Evolutionary conservation across 2,329 filamentous ascomycete species (phyloP).

Genomic region (Microsporum audouinii): DNA sequence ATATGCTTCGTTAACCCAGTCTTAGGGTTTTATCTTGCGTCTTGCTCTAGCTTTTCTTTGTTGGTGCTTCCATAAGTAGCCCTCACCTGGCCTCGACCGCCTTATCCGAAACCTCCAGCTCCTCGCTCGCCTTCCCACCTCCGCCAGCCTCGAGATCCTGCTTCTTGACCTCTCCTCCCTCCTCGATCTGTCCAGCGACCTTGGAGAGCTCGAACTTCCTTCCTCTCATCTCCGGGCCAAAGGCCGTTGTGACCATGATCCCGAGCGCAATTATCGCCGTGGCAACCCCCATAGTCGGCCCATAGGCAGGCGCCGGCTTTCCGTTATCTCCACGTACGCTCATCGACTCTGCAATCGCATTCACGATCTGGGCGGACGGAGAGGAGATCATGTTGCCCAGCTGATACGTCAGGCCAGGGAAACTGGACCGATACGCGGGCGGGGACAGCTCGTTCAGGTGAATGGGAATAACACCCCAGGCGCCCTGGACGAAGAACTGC

Average conservation of each 20-base stretch:
- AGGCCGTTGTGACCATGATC: slow-evolving; percentile 54
- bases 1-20: no score
- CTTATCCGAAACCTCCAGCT: not conserved
- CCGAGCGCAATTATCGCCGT: slow-evolving; percentile 65
- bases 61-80: no score
- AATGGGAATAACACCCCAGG: slow-evolving; percentile 62
- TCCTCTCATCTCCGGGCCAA: slow-evolving; percentile 65
- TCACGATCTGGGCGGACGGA: slow-evolving; percentile 63
- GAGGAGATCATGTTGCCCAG: slow-evolving; percentile 52
- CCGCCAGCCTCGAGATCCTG: not conserved
- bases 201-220: slow-evolving; percentile 54
- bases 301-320: slow-evolving; percentile 55
- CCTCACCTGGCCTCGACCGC: not conserved
- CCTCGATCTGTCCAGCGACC: slow-evolving; percentile 33
- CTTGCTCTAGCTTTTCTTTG: not conserved
- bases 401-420: slow-evolving; percentile 53
- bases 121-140: not conserved
- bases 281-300: slow-evolving; percentile 62
- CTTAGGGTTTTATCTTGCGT: no score
- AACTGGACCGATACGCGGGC: slow-evolving; percentile 50
- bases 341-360: slow-evolving; percentile 56
- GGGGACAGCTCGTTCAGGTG: slow-evolving; percentile 56
- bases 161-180: not conserved
- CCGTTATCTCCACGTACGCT: slow-evolving; percentile 47
- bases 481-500: slow-evolving; percentile 68